Conservation (phyloP, 2,329 filamentous ascomycete genomes). For the Pseudopithomyces maydicus region DNA sequence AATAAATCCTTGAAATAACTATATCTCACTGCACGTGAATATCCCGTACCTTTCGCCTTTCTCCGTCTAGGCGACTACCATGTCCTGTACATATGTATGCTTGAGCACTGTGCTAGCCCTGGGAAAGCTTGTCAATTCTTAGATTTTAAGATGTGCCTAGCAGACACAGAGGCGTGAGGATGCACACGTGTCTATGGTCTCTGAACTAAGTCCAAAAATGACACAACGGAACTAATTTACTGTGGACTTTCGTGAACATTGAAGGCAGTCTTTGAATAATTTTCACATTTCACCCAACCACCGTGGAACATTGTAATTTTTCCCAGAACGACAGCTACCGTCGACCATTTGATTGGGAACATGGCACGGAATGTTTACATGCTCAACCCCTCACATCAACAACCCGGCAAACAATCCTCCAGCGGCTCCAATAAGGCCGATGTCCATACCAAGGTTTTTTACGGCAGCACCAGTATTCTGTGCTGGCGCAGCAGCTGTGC, state of each 20-base stretch:
- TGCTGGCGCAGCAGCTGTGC: neutral
- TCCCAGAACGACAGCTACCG: no score
- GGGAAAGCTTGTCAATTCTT: no score
- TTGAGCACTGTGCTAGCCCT: no score
- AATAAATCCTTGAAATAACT: neutral
- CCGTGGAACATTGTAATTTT: no score
- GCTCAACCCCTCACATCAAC: neutral
- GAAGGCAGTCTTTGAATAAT: neutral
- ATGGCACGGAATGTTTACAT: neutral
- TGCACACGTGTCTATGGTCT: neutral
- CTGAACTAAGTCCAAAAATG: neutral
- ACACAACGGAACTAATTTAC: neutral
- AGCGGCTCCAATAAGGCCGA: neutral
- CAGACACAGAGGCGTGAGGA: neutral
- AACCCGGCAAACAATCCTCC: neutral
- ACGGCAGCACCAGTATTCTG: neutral
- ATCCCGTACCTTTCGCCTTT: neutral
- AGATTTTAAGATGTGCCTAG: neutral
- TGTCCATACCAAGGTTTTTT: neutral
- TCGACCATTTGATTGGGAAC: no score
- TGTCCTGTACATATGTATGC: neutral
- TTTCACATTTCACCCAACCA: neutral
- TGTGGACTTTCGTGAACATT: neutral
- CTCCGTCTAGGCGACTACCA: neutral
- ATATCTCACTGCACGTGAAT: neutral